Evolutionary conservation across 176 grass and related monocot species (phyloP).

Genomic region (Ananas comosus): DNA sequence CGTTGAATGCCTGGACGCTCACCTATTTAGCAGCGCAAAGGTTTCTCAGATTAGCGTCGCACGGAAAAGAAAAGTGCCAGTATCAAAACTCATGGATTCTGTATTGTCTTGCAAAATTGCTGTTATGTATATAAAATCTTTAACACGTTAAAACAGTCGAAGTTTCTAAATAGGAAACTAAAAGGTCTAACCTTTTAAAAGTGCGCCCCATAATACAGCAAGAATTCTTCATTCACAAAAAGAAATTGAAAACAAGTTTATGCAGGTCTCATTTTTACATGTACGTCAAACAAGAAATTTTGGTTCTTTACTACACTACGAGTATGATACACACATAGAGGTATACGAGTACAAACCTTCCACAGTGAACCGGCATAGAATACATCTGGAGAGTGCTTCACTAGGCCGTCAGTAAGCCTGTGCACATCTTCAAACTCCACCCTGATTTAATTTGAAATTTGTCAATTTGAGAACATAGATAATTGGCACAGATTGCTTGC

Average conservation of each 20-base stretch:
- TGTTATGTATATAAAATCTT: too few species aligned
- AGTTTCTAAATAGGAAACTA: neutral
- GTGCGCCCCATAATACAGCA: too few species aligned
- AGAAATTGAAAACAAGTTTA: too few species aligned
- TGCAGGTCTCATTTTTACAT: too few species aligned
- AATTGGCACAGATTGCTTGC: neutral
- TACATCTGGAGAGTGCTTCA: conserved; percentile 93
- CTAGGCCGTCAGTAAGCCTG: conserved; percentile 75
- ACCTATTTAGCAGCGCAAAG: conserved; percentile 42
- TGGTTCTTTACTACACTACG: too few species aligned
- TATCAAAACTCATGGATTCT: too few species aligned
- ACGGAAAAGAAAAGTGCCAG: neutral
- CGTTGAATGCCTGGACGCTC: conserved; percentile 96
- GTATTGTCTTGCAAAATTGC: too few species aligned
- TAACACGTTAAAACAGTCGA: conserved; percentile 11
- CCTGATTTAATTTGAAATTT: conserved; percentile 29
- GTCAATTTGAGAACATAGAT: neutral
- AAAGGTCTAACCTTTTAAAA: too few species aligned
- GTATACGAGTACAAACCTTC: conserved; percentile 49
- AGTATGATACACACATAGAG: too few species aligned
- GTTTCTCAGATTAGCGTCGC: conserved; percentile 9
- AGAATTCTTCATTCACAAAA: too few species aligned
- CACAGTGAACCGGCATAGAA: conserved; percentile 94
- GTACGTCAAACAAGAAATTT: too few species aligned
- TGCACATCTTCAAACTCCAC: conserved; percentile 94